These are phyloP conservation scores for Penicillium sp. DNA, from an alignment of 2,329 filamentous ascomycete genomes.

Conservation along the genomic window DNA sequence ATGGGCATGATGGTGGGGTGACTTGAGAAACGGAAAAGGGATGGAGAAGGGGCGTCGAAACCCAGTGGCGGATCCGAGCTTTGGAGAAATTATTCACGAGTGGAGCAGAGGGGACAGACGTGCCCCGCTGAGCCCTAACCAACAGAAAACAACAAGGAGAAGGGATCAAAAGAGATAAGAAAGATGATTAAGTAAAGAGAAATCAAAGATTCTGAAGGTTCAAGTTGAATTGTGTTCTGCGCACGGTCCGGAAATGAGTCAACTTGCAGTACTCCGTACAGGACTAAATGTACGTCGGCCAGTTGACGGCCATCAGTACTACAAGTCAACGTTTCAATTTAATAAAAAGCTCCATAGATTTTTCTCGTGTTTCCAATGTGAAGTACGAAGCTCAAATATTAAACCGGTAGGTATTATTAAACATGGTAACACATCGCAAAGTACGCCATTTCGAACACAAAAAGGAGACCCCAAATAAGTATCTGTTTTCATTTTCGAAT, in stretches of 20 bases:
- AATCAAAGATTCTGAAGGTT: background rate
- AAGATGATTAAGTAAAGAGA: background rate
- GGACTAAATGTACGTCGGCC: background rate
- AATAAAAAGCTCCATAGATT: background rate
- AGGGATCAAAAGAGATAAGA: background rate
- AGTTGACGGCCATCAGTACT: background rate
- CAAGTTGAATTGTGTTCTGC: background rate
- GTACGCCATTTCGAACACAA: background rate
- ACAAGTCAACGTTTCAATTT: background rate
- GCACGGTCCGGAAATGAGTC: conserved; percentile 4
- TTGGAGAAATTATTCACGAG: conserved; percentile 26
- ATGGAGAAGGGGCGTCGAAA: conserved; percentile 17
- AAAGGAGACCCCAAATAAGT: background rate
- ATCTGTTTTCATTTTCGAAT: background rate
- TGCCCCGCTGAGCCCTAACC: conserved; percentile 27
- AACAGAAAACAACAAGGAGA: background rate
- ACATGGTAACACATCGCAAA: background rate
- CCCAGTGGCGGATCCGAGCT: conserved; percentile 22
- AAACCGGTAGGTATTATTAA: conserved; percentile 5
- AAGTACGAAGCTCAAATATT: background rate
- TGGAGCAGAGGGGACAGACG: conserved; percentile 22
- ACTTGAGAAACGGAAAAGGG: conserved; percentile 9
- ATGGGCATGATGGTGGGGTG: conserved; percentile 33
- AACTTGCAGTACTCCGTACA: background rate
- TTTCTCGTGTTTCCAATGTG: background rate